Evolutionary conservation across 2,329 filamentous ascomycete species (phyloP).

Genomic region (Leptographium procerum): DNA sequence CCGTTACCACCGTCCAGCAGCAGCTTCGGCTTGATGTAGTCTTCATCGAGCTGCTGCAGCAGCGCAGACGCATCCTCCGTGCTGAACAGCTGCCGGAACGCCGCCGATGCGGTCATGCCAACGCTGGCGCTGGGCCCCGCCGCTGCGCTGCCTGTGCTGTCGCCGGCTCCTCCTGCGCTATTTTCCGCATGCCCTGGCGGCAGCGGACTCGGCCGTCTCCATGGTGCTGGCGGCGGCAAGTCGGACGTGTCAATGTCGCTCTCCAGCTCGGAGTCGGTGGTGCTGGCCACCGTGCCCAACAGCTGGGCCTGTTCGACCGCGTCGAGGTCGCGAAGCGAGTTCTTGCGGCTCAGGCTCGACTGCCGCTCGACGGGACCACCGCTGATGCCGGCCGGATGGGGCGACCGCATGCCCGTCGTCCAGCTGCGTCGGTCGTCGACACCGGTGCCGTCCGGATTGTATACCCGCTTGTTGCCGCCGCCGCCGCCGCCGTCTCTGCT

Average conservation of each 20-base stretch:
- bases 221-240: constrained; percentile 48
- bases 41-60: constrained; percentile 88
- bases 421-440: constrained; percentile 26
- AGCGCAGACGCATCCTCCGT: constrained; percentile 81
- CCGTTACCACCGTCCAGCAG: constrained; percentile 16
- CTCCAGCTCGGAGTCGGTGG: constrained; percentile 47
- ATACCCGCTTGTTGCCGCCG: constrained; percentile 15
- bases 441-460: constrained; percentile 9
- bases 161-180: constrained; percentile 8
- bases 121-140: constrained; percentile 7
- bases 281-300: constrained; percentile 32
- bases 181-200: constrained; percentile 13
- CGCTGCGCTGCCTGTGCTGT: constrained; percentile 18
- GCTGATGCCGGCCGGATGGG: constrained; percentile 22
- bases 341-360: constrained; percentile 41
- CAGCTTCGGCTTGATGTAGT: constrained; percentile 18
- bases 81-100: constrained; percentile 71
- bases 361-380: constrained; percentile 21
- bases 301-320: constrained; percentile 47
- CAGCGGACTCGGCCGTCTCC: constrained; percentile 27
- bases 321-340: constrained; percentile 24
- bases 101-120: constrained; percentile 59
- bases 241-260: constrained; percentile 57
- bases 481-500: constrained; percentile 7
- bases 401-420: constrained; percentile 42